Conservation (phyloP, 495 filamentous ascomycete genomes). For the Hypoxylon rickii region DNA sequence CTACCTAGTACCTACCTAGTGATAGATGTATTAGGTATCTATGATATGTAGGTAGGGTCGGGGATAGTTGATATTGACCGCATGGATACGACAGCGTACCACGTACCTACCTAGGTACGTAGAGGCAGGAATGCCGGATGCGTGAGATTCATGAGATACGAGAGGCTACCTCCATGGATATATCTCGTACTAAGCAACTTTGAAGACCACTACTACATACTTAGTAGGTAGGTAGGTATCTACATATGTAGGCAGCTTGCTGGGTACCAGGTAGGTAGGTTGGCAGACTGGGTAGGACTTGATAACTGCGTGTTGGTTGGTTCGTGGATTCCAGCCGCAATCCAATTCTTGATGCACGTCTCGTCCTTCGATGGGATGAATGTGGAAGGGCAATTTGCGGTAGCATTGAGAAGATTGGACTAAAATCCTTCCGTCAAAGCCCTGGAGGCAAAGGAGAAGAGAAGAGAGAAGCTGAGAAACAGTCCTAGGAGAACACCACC, state of each 20-base stretch:
- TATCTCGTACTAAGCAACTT: not conserved
- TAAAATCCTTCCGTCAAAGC: too few species aligned
- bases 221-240: not conserved
- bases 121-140: constrained; percentile 29
- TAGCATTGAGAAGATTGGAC: too few species aligned
- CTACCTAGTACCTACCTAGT: too few species aligned
- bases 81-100: constrained; percentile 25
- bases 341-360: constrained; percentile 20
- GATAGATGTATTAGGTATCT: too few species aligned
- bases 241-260: too few species aligned
- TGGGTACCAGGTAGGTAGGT: too few species aligned
- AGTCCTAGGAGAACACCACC: too few species aligned
- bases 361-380: not conserved
- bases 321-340: constrained; percentile 18
- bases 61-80: constrained; percentile 21
- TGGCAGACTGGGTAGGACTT: too few species aligned
- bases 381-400: constrained; percentile 7
- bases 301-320: constrained; percentile 12
- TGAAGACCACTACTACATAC: not conserved
- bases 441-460: constrained; percentile 13
- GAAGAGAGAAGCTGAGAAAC: too few species aligned
- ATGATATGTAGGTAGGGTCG: constrained; percentile 6
- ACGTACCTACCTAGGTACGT: too few species aligned
- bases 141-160: constrained; percentile 27
- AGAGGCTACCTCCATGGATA: too few species aligned